Evolutionary conservation across 2,329 filamentous ascomycete species (phyloP), one percentile per base, ranked within the genome.

Genomic region (Escovopsis sp.): DNA sequence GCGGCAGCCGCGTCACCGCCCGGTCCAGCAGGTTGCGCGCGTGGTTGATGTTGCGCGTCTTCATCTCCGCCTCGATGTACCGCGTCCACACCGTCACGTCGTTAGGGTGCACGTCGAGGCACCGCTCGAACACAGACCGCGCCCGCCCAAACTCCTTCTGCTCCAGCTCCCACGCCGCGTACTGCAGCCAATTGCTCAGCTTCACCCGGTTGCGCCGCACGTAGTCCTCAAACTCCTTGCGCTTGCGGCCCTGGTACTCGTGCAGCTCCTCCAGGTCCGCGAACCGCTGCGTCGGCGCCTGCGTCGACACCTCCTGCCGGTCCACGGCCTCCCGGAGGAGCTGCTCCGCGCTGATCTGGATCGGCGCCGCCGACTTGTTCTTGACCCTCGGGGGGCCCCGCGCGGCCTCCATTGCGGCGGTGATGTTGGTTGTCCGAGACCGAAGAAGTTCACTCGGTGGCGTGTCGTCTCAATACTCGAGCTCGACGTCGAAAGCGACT

Each of bases 121-220:
- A 89, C 53, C 91, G 77, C 67, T 98, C 91, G 55, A 96, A 98
- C 56, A 98, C 80, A 40, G 84, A 93, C 36, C 91, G 75, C 28
- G 91, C 91, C 43, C 91, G 82, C 43, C 82, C 80, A 63, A 85
- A 95, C 66, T 98, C 91, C 64, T 96, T 96, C 66, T 98, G 91
- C 60, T 98, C 89, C 47, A 96, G 73, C 67, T 98, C 91, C 85
- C 88, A 98, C 53, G 85, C 77, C 43, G 91, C 89, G 70, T 98
- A 98, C 56, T 88, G 84, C 73, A 91, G 86, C 91, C 91, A 98
- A 64, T 96, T 96, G 70, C 94, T 94, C 73, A 96, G 87, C 58
- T 93, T 94, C 59, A 95, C 74, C 56, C 89, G 70, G 59, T 96
- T 96, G 49, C 91, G 83, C 49, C 87, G 81, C 47, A 96, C 85